phyloP scores from a whole-genome alignment of 768 basidiomycete genomes.

The Tylopilus plumbeoviolaceoides region DNA sequence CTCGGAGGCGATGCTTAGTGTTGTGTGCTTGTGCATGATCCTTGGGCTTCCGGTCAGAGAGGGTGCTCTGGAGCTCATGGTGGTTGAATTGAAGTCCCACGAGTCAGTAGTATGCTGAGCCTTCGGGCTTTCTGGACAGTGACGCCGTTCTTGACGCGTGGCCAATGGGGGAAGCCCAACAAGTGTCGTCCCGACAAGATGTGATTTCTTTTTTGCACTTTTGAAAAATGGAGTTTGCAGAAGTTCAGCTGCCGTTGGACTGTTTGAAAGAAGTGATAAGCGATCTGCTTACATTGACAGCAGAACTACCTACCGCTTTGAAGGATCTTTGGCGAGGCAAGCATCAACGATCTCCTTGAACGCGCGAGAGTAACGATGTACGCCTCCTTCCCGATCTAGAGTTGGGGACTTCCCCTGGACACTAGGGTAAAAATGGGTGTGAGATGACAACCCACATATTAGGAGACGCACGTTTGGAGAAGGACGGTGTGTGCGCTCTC shows the following conservation, averaged over 20 bases:
- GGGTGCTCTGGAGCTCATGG: conserved; percentile 35
- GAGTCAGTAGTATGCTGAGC: conserved; percentile 60
- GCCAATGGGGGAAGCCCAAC: conserved; percentile 70
- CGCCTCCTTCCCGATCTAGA: conserved; percentile 67
- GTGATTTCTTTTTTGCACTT: conserved; percentile 70
- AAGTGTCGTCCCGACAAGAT: conserved; percentile 74
- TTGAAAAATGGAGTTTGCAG: conserved; percentile 78
- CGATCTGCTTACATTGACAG: neutral
- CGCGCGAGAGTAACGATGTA: conserved; percentile 69
- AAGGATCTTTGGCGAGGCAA: conserved; percentile 84
- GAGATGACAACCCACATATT: neutral
- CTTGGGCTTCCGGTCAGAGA: conserved; percentile 8
- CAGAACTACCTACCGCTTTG: conserved; percentile 48
- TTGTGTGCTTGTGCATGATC: conserved; percentile 1
- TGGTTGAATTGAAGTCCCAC: conserved; percentile 68
- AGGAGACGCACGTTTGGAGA: conserved; percentile 57
- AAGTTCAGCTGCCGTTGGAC: conserved; percentile 76
- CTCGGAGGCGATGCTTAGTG: conserved; percentile 5
- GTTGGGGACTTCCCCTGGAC: conserved; percentile 77
- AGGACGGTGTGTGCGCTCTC: conserved; percentile 72
- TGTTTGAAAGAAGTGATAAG: conserved; percentile 24
- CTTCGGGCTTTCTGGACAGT: conserved; percentile 35
- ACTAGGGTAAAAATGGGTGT: conserved; percentile 31
- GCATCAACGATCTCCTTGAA: conserved; percentile 82
- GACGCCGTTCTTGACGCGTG: conserved; percentile 65